Base-by-base conservation (phyloP, 164 flowering plant genomes). In the Platanus orientalis region DNA sequence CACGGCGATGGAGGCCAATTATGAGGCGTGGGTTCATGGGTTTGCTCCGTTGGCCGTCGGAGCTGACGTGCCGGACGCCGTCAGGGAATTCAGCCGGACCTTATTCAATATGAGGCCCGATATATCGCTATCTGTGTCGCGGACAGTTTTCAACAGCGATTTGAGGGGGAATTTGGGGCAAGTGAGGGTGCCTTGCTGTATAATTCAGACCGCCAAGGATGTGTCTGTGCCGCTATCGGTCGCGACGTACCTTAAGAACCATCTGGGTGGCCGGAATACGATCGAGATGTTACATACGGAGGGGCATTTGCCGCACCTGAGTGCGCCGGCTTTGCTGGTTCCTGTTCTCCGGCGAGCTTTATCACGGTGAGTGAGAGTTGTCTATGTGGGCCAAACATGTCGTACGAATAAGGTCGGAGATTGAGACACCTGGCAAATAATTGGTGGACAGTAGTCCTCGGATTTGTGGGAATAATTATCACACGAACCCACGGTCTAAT, bases 21-120 rank as follows among this genome's bases (percentile, higher is more conserved):
- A 90, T 73, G 83, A 68, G 75, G 97, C 96, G 3, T 95, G 96
- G 94, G 98, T 90, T 48, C 67, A 58, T 36, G 99, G 99, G 0
- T 90, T 75, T 62, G 98, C 99, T 19, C 99, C 98, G 13, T 54
- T 90, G 32, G 86, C 94, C 1, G 97, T 95, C 2, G 99, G 99
- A 5, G 99, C 96, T 4, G 99, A 94, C 54, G 97, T 91, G 10
- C 99, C 99, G 28, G 76, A 74, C 14, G 99, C 94, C 7, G 99
- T 94, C 6, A 69, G 87, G 1, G 99, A 94, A 68, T 94, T 91
- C 78, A 91, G 90, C 78, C 79, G 96, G 70, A 94, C 99, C 4
- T 73, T 94, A 6, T 94, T 94, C 85, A 94, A 89, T 68, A 91
- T 94, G 97, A 72, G 99, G 65, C 97, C 97, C 0, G 99, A 92